Evolutionary conservation across 371 early-diverging fungal species (phyloP).

Genomic region (Lichtheimia ramosa): DNA sequence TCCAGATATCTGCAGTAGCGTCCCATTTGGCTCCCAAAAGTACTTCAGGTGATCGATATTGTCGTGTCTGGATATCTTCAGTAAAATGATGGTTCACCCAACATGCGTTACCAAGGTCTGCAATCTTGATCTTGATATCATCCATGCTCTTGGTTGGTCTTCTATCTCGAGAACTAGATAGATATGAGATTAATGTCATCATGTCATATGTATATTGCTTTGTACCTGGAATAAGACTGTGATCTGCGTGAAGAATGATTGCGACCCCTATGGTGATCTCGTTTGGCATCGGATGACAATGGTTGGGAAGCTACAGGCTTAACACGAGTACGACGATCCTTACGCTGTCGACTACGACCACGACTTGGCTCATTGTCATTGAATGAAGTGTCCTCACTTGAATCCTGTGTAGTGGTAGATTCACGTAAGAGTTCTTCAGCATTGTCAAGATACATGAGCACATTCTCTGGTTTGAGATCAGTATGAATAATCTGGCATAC

Average conservation of each 20-base stretch:
- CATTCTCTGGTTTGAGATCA: slow-evolving; percentile 98
- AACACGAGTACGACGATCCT: slow-evolving; percentile 15
- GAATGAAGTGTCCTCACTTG: background rate
- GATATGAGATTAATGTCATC: background rate
- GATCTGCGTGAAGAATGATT: background rate
- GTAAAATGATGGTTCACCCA: slow-evolving; percentile 95
- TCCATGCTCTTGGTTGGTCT: background rate
- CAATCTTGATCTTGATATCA: slow-evolving; percentile 84
- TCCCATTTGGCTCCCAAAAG: slow-evolving; percentile 94
- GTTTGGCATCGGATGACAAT: slow-evolving; percentile 14
- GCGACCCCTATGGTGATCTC: slow-evolving; percentile 2
- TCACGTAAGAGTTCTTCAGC: slow-evolving; percentile 64
- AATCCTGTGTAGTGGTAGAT: background rate
- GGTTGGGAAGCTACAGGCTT: slow-evolving; percentile 43
- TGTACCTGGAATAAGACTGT: slow-evolving; percentile 9
- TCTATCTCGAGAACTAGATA: too few species aligned
- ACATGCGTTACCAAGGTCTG: slow-evolving; percentile 98
- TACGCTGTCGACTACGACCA: slow-evolving; percentile 33
- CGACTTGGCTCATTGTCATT: slow-evolving; percentile 14
- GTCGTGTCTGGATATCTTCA: slow-evolving; percentile 96
- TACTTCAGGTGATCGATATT: slow-evolving; percentile 98
- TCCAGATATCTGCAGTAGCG: slow-evolving; percentile 96
- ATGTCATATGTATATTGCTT: background rate
- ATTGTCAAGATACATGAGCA: slow-evolving; percentile 86
- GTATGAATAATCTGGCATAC: slow-evolving; percentile 97